Base-by-base conservation (phyloP, 768 basidiomycete genomes). In the Solioccasus polychromus region DNA sequence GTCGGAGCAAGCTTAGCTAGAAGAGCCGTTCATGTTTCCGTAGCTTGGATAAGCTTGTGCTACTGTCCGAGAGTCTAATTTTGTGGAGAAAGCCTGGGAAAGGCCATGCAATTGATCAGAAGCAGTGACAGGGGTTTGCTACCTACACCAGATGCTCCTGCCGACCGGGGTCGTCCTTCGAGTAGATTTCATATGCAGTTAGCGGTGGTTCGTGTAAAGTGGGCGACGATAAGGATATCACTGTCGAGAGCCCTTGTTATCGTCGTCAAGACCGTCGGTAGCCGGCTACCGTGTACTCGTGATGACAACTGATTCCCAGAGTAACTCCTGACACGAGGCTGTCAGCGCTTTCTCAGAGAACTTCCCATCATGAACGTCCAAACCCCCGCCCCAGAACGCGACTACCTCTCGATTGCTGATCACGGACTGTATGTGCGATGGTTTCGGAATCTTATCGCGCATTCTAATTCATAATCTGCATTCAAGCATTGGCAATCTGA, bases 401-500 rank as follows among this genome's bases (percentile, higher is more conserved):
- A 81, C 40, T 91, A 91, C 61, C 64, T 83, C 38, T 71, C 85
- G 18, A 85, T 92, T 43, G 79, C 85, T 14, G 88, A 91, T 58
- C 89, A 92, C 70, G 88, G 75, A 36, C 63, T 92, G 85, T 89
- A 62, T 63, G 82, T 65, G 22, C 42, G n/a, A 29, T 24, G 17
- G 20, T 37, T 25, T 35, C 5, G 6, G 12, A 3, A 17, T 10
- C 19, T 7, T 22, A 40, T 51, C n/a, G 7, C 17, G 26, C 11
- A 9, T 50, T 50, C 54, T 58, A 31, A 57, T 45, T 35, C 5
- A 15, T 38, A 24, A 30, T n/a, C 14, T 9, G 3, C 35, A 1
- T 39, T 40, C 37, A 51, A 90, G 88, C 35, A 91, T 92, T 47
- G 90, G 89, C 8, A 92, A 92, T 61, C 67, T 92, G 48, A 78